phyloP scores from a whole-genome alignment of 2,329 filamentous ascomycete species.

The Phialophora tarda region DNA sequence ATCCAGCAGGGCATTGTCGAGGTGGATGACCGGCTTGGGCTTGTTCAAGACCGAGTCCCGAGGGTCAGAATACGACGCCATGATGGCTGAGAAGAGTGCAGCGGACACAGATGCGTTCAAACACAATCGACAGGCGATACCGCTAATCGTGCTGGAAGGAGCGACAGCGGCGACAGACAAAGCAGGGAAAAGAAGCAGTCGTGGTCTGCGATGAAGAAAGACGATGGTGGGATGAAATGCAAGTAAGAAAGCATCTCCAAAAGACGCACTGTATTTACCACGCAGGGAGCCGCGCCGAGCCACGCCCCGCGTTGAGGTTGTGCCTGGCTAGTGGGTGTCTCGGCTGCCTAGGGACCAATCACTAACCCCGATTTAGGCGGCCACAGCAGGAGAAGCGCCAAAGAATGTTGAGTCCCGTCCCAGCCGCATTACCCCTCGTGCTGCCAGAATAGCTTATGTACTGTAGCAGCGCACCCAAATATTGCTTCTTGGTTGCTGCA shows the following conservation, averaged over 20 bases:
- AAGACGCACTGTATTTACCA: constrained; percentile 2
- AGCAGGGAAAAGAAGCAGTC: constrained; percentile 2
- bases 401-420: constrained; percentile 4
- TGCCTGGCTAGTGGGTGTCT: constrained; percentile 29
- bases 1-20: constrained; percentile 46
- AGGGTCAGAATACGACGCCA: constrained; percentile 32
- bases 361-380: background rate
- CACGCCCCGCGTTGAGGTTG: constrained; percentile 24
- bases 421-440: background rate
- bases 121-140: background rate
- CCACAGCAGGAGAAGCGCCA: constrained; percentile 14
- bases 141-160: background rate
- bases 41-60: constrained; percentile 39
- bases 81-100: constrained; percentile 2
- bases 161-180: constrained; percentile 6
- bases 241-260: constrained; percentile 21
- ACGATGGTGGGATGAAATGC: constrained; percentile 10
- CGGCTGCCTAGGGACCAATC: constrained; percentile 11
- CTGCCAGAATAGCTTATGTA: background rate
- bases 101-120: background rate
- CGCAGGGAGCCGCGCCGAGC: constrained; percentile 14
- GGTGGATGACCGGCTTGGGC: constrained; percentile 38
- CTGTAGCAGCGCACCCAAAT: background rate
- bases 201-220: constrained; percentile 9
- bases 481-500: background rate